A percentile compares a stretch with the other conserved stretches of the same genome.
phyloP scores from a whole-genome alignment of 1,284 basidiomycete genomes.

The Irpex lacteus region DNA sequence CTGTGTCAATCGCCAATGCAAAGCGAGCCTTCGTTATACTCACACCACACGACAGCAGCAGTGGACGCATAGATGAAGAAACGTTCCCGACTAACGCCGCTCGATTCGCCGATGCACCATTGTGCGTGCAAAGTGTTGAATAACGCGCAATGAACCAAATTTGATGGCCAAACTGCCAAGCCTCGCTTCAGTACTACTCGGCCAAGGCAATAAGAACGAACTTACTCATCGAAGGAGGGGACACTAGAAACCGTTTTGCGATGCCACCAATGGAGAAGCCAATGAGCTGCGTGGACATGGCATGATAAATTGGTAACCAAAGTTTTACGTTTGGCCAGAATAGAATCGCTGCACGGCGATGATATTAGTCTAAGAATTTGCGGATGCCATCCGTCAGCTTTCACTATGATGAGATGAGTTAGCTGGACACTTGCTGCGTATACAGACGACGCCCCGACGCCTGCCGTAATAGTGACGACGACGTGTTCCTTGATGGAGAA shows the following conservation, averaged over 20 bases:
- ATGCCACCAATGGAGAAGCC: constrained; percentile 77
- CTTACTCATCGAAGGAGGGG: constrained; percentile 72
- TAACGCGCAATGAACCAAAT: constrained; percentile 73
- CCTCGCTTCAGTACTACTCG: not conserved
- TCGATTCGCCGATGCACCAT: constrained; percentile 56
- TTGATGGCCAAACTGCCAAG: constrained; percentile 52
- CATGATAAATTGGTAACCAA: constrained; percentile 69
- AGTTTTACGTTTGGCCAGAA: constrained; percentile 66
- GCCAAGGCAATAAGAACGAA: not conserved
- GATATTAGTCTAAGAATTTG: constrained; percentile 58
- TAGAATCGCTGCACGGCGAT: constrained; percentile 74
- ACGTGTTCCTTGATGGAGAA: constrained; percentile 53
- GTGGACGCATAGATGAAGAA: constrained; percentile 29
- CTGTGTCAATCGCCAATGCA: not conserved
- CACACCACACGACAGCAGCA: constrained; percentile 29
- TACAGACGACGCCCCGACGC: constrained; percentile 39
- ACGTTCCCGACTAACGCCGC: constrained; percentile 49
- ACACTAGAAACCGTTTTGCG: constrained; percentile 54
- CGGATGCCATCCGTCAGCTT: not conserved
- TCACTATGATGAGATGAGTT: not conserved
- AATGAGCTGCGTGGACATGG: constrained; percentile 77
- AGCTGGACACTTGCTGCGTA: constrained; percentile 29
- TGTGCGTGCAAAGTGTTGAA: constrained; percentile 76
- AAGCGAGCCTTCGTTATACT: not conserved
- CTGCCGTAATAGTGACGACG: constrained; percentile 68